Base-by-base conservation (phyloP, 2,329 filamentous ascomycete genomes). In the Magnaporthiopsis poae region DNA sequence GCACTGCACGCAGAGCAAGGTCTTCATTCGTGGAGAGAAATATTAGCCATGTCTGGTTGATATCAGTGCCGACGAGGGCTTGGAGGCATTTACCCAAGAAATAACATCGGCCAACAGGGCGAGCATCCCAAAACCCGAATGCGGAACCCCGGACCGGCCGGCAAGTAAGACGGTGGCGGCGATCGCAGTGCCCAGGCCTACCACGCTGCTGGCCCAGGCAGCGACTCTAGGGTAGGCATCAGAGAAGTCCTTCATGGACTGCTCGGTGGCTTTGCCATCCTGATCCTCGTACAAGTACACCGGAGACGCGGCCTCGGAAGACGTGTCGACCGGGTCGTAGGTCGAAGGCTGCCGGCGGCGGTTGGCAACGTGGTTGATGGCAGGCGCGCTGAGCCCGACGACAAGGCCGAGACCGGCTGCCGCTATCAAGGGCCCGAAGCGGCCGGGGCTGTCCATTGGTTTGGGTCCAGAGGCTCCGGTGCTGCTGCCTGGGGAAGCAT, bases 201-300 rank as follows among this genome's bases (percentile, higher is more conserved):
- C 61, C 9, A 71, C 9, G 5, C 73, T 35, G 61, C 70, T 72
- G 59, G 73, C 39, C 68, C 71, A 73, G 5, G 71, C 70, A 11
- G 68, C 69, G 36, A 72, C 61, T 11, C 74, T 71, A 21, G 75
- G 71, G 33, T 69, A 67, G 1, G 70, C 66, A 67, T 76, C 74
- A 0, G 73, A 72, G 60, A 73, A 77, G 27, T 71, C 70, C 15
- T 70, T 72, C 15, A 73, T 71, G 21, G 75, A 77, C 60, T 74
- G 70, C 62, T 74, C 72, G 18, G 74, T 77, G 25, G 75, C 74
- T 63, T 72, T 68, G 25, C 75, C 75, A 65, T 77, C 75, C 9
- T 62, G 29, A 63, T 74, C 75, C 67, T 74, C 70, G 64, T 74
- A 77, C 39, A 73, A 68, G 27, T 70, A 69, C 25, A 69, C 52